Percentiles rank a stretch among this genome's conserved stretches.
These are phyloP conservation scores for Penicillium samsonianum DNA, from an alignment of 495 filamentous ascomycete genomes.

Conservation along the genomic window DNA sequence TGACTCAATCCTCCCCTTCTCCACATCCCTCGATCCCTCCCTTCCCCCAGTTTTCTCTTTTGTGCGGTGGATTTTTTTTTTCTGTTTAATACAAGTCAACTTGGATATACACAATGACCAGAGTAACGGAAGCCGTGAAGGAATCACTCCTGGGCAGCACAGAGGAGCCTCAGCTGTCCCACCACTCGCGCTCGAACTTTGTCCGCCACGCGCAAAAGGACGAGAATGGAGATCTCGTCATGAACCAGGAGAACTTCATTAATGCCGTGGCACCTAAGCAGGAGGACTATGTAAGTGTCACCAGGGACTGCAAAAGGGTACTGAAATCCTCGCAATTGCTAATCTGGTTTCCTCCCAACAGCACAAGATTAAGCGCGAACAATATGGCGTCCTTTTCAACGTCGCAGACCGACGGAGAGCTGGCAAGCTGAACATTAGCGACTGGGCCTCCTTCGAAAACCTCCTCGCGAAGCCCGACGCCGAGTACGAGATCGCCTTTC, in stretches of 20 bases:
- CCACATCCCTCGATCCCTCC: constrained; percentile 24
- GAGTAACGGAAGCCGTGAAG: constrained; percentile 72
- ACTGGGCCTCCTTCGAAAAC: constrained; percentile 93
- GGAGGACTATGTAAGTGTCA: constrained; percentile 81
- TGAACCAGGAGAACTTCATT: constrained; percentile 84
- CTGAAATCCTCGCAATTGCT: constrained; percentile 10
- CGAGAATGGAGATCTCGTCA: constrained; percentile 72
- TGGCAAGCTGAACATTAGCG: constrained; percentile 73
- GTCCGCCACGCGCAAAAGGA: constrained; percentile 74
- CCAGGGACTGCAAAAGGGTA: background rate
- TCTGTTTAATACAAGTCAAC: constrained; percentile 1
- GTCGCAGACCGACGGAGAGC: constrained; percentile 77
- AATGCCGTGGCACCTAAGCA: constrained; percentile 82
- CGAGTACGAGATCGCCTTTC: constrained; percentile 98
- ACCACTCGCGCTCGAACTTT: constrained; percentile 72
- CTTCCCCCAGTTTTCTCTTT: constrained; percentile 20
- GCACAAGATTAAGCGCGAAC: constrained; percentile 96
- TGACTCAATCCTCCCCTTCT: constrained; percentile 30
- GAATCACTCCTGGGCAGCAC: constrained; percentile 71
- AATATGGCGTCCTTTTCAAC: constrained; percentile 88
- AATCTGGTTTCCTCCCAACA: constrained; percentile 37
- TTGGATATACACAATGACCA: constrained; percentile 44
- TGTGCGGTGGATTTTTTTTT: constrained; percentile 16
- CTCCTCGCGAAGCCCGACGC: constrained; percentile 92
- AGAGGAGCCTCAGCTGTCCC: constrained; percentile 63